These are phyloP conservation scores for Zea mays DNA, from an alignment of 176 grass and related monocot species.

Conservation along the genomic window Zm-B73-REFERENCE-NAM-5.0 NC_050096.1:3024001-3024500, in stretches of 20 bases:
- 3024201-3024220: constrained; percentile 27
- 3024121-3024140: constrained; percentile 17
- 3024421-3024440: not conserved
- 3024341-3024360: constrained; percentile 54
- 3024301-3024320: constrained; percentile 22
- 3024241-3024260: constrained; percentile 43
- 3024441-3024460: not conserved
- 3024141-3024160: constrained; percentile 24
- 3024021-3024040: not conserved
- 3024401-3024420: constrained; percentile 22
- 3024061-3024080: not conserved
- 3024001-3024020: not conserved
- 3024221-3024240: constrained; percentile 66
- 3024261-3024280: constrained; percentile 59
- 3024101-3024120: constrained; percentile 27
- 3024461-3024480: not conserved
- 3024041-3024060: not conserved
- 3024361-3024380: constrained; percentile 70
- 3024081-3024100: not conserved
- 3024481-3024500: constrained; percentile 54
- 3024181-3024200: constrained; percentile 32
- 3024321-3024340: constrained; percentile 14
- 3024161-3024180: constrained; percentile 39
- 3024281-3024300: constrained; percentile 31
- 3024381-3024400: constrained; percentile 73